Percentiles rank a stretch among this genome's conserved stretches.
Conservation (phyloP, 192 early-diverging fungal species). For the Glomus cerebriforme region DNA sequence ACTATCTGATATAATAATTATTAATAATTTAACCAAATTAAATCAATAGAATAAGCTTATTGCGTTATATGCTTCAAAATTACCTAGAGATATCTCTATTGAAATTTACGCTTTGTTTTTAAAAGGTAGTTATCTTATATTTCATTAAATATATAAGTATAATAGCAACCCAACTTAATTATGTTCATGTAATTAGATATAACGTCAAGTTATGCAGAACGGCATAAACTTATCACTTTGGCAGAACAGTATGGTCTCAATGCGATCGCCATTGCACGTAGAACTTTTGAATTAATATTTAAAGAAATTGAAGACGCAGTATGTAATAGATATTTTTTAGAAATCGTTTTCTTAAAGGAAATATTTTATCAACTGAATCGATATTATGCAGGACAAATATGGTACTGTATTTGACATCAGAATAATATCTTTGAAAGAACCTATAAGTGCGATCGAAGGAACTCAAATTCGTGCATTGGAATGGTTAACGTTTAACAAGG, state of each 20-base stretch:
- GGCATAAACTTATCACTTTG: background rate
- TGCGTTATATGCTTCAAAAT: constrained; percentile 25
- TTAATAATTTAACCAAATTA: background rate
- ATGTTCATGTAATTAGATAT: background rate
- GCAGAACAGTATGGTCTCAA: constrained; percentile 2
- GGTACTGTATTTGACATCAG: background rate
- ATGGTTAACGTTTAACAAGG: constrained; percentile 1
- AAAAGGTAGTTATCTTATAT: background rate
- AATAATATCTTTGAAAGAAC: background rate
- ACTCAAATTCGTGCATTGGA: constrained; percentile 13
- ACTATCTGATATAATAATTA: background rate
- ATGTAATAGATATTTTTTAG: background rate
- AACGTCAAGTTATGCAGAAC: background rate
- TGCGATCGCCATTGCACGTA: background rate
- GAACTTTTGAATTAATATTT: constrained; percentile 24
- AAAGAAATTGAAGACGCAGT: background rate
- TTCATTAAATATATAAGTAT: background rate
- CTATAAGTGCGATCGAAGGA: background rate
- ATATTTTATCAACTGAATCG: background rate
- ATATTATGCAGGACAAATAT: background rate
- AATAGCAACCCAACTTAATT: background rate
- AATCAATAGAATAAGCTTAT: background rate
- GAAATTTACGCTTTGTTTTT: constrained; percentile 14
- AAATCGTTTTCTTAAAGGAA: background rate
- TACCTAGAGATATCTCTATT: constrained; percentile 18